Conservation (phyloP, 352 stramenopile species). For the Phytophthora niederhauseri region DNA sequence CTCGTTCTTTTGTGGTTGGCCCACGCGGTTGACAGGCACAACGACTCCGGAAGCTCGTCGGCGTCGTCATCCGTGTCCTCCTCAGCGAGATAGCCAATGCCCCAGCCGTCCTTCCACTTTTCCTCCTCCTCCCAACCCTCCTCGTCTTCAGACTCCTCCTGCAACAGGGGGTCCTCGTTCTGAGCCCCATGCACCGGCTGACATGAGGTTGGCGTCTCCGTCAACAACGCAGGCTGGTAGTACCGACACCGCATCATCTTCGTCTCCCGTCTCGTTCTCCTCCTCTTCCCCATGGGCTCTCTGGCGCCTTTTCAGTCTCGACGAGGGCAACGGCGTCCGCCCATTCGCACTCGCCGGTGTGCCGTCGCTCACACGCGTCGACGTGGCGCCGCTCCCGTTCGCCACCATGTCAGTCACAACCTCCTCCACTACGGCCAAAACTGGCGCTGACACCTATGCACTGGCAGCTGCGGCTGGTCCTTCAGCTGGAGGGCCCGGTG, state of each 20-base stretch:
- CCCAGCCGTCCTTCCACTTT: conserved; percentile 1
- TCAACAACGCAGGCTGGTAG: conserved; percentile 3
- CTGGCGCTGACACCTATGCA: too few relatives aligned
- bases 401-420: too few relatives aligned
- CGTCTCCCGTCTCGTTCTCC: too few relatives aligned
- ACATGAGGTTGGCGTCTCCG: conserved; percentile 8
- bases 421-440: too few relatives aligned
- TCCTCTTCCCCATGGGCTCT: background rate
- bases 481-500: too few relatives aligned
- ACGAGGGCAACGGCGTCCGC: too few relatives aligned
- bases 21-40: background rate
- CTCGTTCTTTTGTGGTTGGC: background rate
- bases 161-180: background rate
- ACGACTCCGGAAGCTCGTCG: background rate
- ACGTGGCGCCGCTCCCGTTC: too few relatives aligned
- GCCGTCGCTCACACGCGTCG: background rate
- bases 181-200: background rate
- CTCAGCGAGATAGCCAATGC: conserved; percentile 4
- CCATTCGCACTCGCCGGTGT: background rate
- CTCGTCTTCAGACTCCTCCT: conserved; percentile 1
- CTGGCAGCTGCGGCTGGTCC: too few relatives aligned
- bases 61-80: background rate
- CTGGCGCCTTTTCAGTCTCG: background rate
- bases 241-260: background rate
- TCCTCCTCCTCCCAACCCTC: background rate